Conservation (phyloP, 257 asterid genomes). For the Nemophila menziesii region DNA sequence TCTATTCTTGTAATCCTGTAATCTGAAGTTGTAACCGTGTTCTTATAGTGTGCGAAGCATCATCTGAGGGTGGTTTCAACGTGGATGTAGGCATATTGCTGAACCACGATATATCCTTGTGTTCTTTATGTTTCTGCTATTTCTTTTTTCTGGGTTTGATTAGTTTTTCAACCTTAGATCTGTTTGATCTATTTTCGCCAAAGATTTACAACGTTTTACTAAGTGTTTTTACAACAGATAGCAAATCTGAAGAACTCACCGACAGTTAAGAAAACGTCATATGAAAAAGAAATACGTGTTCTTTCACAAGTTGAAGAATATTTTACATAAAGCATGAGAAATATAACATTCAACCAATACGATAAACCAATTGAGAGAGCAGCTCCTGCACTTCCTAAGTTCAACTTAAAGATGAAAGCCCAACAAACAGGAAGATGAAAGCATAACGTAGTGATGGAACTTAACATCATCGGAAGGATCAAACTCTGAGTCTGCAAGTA, state of each 20-base stretch:
- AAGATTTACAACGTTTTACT: no score
- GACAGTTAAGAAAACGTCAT: constrained; percentile 29
- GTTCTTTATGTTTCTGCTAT: no score
- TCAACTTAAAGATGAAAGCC: constrained; percentile 46
- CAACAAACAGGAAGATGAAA: constrained; percentile 52
- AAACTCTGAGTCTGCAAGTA: constrained; percentile 68
- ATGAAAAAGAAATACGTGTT: constrained; percentile 25
- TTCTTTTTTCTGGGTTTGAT: no score
- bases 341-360: constrained; percentile 51
- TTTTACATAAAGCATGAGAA: constrained; percentile 40
- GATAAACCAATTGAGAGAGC: constrained; percentile 59
- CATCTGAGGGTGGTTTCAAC: no score
- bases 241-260: constrained; percentile 57
- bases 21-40: no score
- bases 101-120: no score
- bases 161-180: no score
- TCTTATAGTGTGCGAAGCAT: no score
- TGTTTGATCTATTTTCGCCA: no score
- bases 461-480: constrained; percentile 57
- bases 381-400: constrained; percentile 58
- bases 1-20: no score
- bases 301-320: constrained; percentile 43
- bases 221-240: constrained; percentile 64
- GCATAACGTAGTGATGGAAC: constrained; percentile 45
- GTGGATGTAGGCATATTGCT: no score